Evolutionary conservation across 2,329 filamentous ascomycete genomes (phyloP).

Genomic region (Phaeosphaeriaceae sp.): DNA sequence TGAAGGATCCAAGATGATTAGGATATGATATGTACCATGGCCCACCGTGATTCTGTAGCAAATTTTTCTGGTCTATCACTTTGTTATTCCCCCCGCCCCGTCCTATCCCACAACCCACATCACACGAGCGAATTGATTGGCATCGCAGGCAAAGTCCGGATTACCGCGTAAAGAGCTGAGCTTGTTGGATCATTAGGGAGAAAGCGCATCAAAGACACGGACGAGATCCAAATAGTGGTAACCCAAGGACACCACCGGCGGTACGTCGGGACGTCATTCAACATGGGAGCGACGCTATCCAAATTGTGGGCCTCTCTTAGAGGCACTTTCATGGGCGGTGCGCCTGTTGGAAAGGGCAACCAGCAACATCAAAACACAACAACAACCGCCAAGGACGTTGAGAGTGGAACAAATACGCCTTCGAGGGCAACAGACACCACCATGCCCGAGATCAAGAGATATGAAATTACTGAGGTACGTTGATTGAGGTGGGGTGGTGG

Average conservation of each 20-base stretch:
- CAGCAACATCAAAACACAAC: conserved; percentile 16
- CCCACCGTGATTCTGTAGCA: conserved; percentile 1
- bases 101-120: neutral
- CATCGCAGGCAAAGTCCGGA: conserved; percentile 1
- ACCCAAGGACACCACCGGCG: conserved; percentile 10
- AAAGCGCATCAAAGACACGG: conserved; percentile 1
- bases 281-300: conserved; percentile 39
- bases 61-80: neutral
- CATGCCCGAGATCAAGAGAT: conserved; percentile 43
- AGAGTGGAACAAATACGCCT: conserved; percentile 21
- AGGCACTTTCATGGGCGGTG: conserved; percentile 24
- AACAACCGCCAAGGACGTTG: conserved; percentile 18
- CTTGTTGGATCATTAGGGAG: conserved; percentile 4
- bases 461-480: conserved; percentile 47
- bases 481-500: conserved; percentile 21
- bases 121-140: conserved; percentile 4
- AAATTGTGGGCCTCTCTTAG: conserved; percentile 42
- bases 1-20: conserved; percentile 3
- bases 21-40: conserved; percentile 21
- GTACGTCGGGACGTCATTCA: conserved; percentile 39
- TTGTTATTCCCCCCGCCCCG: neutral
- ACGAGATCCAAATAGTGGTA: conserved; percentile 5
- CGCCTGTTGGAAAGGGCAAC: conserved; percentile 15
- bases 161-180: conserved; percentile 5
- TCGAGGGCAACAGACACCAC: conserved; percentile 15